Conservation (phyloP, 768 basidiomycete genomes). For the Cyclocybe cylindracea region DNA sequence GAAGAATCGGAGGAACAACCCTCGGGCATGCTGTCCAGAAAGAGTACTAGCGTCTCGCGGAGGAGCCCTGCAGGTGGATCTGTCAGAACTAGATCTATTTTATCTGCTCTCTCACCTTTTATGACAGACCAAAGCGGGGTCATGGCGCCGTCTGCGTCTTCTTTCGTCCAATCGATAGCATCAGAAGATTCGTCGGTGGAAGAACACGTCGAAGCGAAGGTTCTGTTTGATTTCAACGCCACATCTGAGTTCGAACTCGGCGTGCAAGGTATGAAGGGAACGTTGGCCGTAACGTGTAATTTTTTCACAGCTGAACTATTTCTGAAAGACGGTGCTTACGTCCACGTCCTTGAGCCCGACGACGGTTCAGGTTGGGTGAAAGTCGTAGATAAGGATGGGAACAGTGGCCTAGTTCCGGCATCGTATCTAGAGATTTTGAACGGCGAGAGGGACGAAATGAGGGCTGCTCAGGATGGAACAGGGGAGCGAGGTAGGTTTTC, state of each 20-base stretch:
- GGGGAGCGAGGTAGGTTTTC: constrained; percentile 51
- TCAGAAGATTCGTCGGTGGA: constrained; percentile 34
- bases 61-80: constrained; percentile 24
- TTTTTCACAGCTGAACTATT: background rate
- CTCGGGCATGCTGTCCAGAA: constrained; percentile 24
- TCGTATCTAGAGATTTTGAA: constrained; percentile 59
- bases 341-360: constrained; percentile 75
- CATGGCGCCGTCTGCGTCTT: constrained; percentile 51
- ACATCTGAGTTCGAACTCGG: constrained; percentile 78
- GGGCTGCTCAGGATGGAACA: constrained; percentile 30
- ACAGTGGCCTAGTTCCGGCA: constrained; percentile 81
- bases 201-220: constrained; percentile 54
- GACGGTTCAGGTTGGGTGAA: constrained; percentile 90
- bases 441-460: constrained; percentile 20
- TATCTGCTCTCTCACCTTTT: constrained; percentile 5
- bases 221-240: constrained; percentile 74
- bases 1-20: constrained; percentile 30
- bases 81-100: constrained; percentile 4
- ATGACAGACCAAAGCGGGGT: constrained; percentile 18
- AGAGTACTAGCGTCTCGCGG: constrained; percentile 22
- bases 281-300: background rate
- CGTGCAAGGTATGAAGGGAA: constrained; percentile 50
- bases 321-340: constrained; percentile 55
- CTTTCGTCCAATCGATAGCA: constrained; percentile 47
- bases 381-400: constrained; percentile 56